Evolutionary conservation across 2,329 filamentous ascomycete genomes (phyloP), one percentile per base, ranked within the genome.

Genomic region (Aspergillus texensis): DNA sequence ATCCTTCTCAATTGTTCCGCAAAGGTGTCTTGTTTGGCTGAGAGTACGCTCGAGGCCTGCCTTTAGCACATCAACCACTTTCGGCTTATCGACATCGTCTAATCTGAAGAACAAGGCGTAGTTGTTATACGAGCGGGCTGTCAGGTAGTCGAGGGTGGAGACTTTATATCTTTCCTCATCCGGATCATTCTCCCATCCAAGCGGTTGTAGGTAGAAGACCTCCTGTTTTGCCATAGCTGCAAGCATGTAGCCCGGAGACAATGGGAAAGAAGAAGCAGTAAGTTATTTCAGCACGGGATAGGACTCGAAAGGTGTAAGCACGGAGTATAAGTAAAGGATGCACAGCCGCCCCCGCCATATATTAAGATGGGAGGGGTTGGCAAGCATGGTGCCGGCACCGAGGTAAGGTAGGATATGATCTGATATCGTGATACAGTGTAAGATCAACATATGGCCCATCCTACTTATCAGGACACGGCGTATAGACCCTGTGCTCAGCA

Each of bases 101-200:
- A 81, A 57, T 6, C 70, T 71, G 66, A 82, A 82, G 64, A 80
- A 81, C 0, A 82, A 61, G 0, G 75, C 76, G 26, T 78, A 81
- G 63, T 78, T 78, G 57, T 75, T 80, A 65, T 79, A 82, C 14
- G 66, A 71, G 41, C 67, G 71, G 0, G 65, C 71, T 0, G 74
- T 70, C 36, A 79, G 60, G 45, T 79, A 71, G 50, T 81, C 77
- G 4, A 81, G 72, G 0, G 73, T 79, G 1, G 78, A 77, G 26
- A 80, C 63, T 58, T 74, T 75, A 64, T 77, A 75, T 1, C 72
- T 68, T 64, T 81, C 77, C 57, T 79, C 78, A 6, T 75, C 71
- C 0, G 74, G 74, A 39, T 78, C 75, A n/a, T 68, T 71, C 57
- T 80, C 76, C 78, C 77, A 80, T 0, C 76, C 77, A 0, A 60